Percentiles rank a stretch among this genome's conserved stretches.
phyloP scores from a whole-genome alignment of 257 asterid genomes.

The Sherardia arvensis region DNA sequence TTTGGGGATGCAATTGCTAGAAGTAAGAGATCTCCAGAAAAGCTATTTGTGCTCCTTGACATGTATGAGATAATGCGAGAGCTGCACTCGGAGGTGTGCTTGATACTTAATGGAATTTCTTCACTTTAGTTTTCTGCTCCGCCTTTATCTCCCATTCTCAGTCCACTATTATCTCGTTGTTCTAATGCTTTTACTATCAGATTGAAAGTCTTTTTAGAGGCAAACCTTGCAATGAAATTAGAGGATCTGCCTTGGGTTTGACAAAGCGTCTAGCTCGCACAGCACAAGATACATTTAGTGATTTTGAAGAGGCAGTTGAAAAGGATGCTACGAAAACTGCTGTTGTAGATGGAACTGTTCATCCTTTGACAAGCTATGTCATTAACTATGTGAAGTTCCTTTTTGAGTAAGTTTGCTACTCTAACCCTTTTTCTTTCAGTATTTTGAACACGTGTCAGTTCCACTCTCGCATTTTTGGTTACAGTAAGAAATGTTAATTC shows the following conservation, averaged over 20 bases:
- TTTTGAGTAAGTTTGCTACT: constrained; percentile 68
- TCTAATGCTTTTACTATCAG: constrained; percentile 45
- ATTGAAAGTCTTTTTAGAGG: constrained; percentile 80
- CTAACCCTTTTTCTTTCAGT: not conserved
- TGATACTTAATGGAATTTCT: constrained; percentile 3
- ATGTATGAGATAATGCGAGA: constrained; percentile 99
- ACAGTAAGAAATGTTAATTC: not conserved
- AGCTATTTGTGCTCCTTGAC: constrained; percentile 89
- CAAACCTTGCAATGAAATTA: constrained; percentile 77
- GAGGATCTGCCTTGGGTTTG: constrained; percentile 93
- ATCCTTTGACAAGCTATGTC: constrained; percentile 97
- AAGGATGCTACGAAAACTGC: constrained; percentile 99
- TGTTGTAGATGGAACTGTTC: constrained; percentile 97
- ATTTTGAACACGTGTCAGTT: not conserved
- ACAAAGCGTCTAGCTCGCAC: constrained; percentile 95
- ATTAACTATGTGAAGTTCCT: constrained; percentile 95
- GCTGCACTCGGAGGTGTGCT: constrained; percentile 80
- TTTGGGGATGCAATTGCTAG: constrained; percentile 98
- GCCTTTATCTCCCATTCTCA: not conserved
- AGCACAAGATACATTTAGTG: constrained; percentile 93
- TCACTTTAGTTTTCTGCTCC: not conserved
- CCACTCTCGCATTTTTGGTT: not conserved
- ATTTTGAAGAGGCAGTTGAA: constrained; percentile 98
- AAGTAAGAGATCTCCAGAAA: constrained; percentile 99
- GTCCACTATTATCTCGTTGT: not conserved